Base-by-base conservation (phyloP, 202 grass and related monocot genomes). In the Dendrocalamus latiflorus region DNA sequence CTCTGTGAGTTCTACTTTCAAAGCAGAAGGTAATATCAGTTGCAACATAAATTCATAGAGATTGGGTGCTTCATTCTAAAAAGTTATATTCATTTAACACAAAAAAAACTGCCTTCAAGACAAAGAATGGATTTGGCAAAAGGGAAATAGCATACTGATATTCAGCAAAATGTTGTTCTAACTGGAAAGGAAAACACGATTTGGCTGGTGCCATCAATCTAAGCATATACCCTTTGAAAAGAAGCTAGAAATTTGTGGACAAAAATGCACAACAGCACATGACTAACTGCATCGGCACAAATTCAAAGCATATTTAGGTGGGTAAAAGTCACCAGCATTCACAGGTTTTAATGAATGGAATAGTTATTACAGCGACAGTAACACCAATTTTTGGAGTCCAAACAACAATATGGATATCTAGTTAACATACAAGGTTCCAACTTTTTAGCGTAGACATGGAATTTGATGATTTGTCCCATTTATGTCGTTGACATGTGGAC, bases 1-100 rank as follows among this genome's bases (percentile, higher is more conserved):
- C 18, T 95, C 93, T 18, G 60, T 48, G 9, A 90, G 69, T 58
- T 90, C 93, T 99, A 78, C 36, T 88, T 74, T 21, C 41, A 39
- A 83, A 51, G 74, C 36, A 59, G 59, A 84, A 76, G 39, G 15
- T 20, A 84, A 78, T 13, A 24, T 24, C 68, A 84, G 41, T 25
- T 20, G 16, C 22, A 53, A 68, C n/a, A 68, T 2, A 53, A 74
- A 33, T 74, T 14, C 2, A 83, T 39, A 21, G 49, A 66, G 6
- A 60, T 5, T 43, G 8, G 55, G n/a, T 25, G 24, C 8, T 65
- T 17, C 39, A 65, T 22, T 55, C 0, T 43, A 33, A 20, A 71
- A 65, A 3, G 18, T 33, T 30, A 72, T 64, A 6, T 42, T 10
- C 22, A 49, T 25, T 54, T 55, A 42, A 11, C 18, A 37, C 26